phyloP scores from a whole-genome alignment of 331 rosid genomes.

The Malus hybrid region DNA sequence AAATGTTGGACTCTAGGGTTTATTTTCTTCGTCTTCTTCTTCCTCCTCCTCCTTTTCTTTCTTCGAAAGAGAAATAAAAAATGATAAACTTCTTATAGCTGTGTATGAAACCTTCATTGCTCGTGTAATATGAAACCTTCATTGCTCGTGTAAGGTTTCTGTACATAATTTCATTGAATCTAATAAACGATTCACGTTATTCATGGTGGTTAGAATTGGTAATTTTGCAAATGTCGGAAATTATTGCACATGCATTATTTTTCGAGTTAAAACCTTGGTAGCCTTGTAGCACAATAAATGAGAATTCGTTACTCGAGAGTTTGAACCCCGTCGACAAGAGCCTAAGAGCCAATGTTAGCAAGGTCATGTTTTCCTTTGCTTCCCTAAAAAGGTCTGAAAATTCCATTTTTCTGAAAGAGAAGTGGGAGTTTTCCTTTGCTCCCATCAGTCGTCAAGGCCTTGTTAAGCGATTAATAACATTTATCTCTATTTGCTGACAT shows the following conservation, averaged over 20 bases:
- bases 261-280: background rate
- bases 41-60: too few relatives aligned
- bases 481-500: too few relatives aligned
- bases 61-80: background rate
- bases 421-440: background rate
- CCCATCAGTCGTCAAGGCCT: background rate
- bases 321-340: too few relatives aligned
- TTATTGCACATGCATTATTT: background rate
- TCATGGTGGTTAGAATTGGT: background rate
- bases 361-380: too few relatives aligned
- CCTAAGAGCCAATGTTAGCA: too few relatives aligned
- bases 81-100: background rate
- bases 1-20: constrained; percentile 53
- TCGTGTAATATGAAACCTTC: background rate
- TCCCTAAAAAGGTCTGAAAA: background rate
- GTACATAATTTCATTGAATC: background rate
- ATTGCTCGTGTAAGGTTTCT: background rate
- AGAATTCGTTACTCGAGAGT: too few relatives aligned
- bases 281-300: background rate
- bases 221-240: background rate
- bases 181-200: background rate
- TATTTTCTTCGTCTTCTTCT: background rate
- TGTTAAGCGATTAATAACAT: too few relatives aligned
- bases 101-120: background rate
- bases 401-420: background rate